Evolutionary conservation across 305 asterid species (phyloP), one percentile per base, ranked within the genome.

Genomic region (Euphrasia arctica): DNA sequence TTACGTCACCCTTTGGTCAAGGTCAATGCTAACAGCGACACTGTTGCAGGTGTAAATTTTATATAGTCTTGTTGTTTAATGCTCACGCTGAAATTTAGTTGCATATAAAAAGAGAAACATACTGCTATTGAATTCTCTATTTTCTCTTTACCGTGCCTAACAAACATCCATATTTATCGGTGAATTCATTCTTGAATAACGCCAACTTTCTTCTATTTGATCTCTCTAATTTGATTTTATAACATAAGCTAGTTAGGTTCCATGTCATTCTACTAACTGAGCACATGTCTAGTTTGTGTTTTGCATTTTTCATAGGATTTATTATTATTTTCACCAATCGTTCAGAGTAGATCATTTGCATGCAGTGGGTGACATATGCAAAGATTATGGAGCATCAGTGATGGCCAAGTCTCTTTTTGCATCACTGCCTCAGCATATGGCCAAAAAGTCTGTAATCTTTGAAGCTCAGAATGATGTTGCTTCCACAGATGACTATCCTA

Each of bases 381-480:
- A 83, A 82, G 86, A 79, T 78, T 83, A 76, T 86, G 91, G 88
- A 88, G 91, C 80, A 79, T 93, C 96, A 70, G 73, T 77, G 75
- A 80, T 93, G 96, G 93, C 97, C 78, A 78, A 85, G 89, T 86
- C 95, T 80, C 91, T 88, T 80, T 86, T 90, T 88, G 92, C 96
- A 82, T 82, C 92, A 75, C 68, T 78, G 80, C 93, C 80, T 71
- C 85, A 77, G 62, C 80, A 65, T 69, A 62, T 72, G 65, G 78
- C 87, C 72, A 62, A 87, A 81, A 80, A 76, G 74, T 74, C 79
- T 79, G 60, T 79, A 74, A 72, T 54, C 71, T 69, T 72, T 83
- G 84, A 74, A 70, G 84, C 78, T 68, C 81, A 72, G 83, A 76
- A 71, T 66, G 83, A 77, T 78, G 78, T 62, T 78, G 69, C 70